Evolutionary conservation across 2,329 filamentous ascomycete genomes (phyloP).

Genomic region (Leptographium wingfieldii): DNA sequence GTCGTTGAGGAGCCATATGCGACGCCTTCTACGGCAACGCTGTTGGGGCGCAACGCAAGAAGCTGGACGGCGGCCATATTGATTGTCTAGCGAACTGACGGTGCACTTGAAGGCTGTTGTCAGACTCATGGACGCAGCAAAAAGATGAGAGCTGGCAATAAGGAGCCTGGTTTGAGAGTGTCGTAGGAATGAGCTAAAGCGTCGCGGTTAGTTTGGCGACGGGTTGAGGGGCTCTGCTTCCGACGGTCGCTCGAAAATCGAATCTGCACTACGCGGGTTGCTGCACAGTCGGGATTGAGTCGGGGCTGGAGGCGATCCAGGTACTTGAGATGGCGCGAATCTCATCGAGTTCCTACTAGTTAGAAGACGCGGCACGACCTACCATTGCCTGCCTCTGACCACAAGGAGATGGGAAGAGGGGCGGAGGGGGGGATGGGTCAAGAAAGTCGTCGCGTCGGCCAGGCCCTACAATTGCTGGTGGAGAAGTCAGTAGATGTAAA

Average conservation of each 20-base stretch:
- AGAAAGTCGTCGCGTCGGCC: not conserved
- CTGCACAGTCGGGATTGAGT: not conserved
- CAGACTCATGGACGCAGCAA: slow-evolving; percentile 40
- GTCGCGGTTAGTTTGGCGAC: not conserved
- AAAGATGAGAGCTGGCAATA: slow-evolving; percentile 9
- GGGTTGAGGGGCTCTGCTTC: not conserved
- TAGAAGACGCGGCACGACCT: not conserved
- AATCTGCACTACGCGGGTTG: not conserved
- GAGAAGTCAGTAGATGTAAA: not conserved
- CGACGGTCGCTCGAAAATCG: not conserved
- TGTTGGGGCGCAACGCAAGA: slow-evolving; percentile 26
- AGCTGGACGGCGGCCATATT: slow-evolving; percentile 43
- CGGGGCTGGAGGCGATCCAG: not conserved
- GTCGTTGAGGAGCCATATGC: slow-evolving; percentile 23
- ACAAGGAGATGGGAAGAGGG: not conserved
- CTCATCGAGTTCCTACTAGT: not conserved
- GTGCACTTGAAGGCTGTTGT: slow-evolving; percentile 26
- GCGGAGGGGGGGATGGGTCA: not conserved
- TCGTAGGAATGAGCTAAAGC: not conserved
- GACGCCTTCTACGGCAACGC: slow-evolving; percentile 26
- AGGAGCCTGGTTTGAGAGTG: not conserved
- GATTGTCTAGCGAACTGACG: slow-evolving; percentile 29
- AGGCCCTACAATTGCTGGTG: not conserved
- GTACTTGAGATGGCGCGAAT: not conserved
- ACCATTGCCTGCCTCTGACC: not conserved